A percentile compares a stretch with the other conserved stretches of the same genome.
Evolutionary conservation across 768 basidiomycete genomes (phyloP).

Genomic region (Gyrodon lividus): DNA sequence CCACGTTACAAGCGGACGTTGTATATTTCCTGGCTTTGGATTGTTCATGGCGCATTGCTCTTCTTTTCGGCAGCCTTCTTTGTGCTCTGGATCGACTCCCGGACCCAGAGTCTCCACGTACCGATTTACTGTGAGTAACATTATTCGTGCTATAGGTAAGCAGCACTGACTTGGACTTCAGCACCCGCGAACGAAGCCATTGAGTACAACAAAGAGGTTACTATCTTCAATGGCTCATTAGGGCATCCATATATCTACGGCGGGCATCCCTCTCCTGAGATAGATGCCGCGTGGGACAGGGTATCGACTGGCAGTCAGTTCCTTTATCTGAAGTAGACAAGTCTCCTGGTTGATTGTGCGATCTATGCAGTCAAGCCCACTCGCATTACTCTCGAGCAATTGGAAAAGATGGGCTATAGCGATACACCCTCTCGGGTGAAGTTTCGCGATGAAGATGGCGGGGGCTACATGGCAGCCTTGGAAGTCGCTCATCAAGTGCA

Average conservation of each 20-base stretch:
- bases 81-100: conserved; percentile 3
- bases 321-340: neutral
- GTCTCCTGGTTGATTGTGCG: no score
- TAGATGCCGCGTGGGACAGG: conserved; percentile 6
- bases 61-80: conserved; percentile 1
- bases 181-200: conserved; percentile 10
- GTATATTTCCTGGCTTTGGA: no score
- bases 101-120: neutral
- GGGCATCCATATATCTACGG: neutral
- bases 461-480: conserved; percentile 11
- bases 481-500: conserved; percentile 11
- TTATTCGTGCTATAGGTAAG: neutral
- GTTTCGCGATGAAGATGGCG: conserved; percentile 11
- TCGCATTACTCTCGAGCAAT: conserved; percentile 8
- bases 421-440: conserved; percentile 1
- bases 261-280: conserved; percentile 1
- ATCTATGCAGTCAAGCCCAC: conserved; percentile 8
- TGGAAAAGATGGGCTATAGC: conserved; percentile 5
- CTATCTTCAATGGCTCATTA: neutral
- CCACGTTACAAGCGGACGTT: no score
- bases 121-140: conserved; percentile 5
- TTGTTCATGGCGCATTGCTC: neutral
- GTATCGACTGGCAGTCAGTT: neutral
- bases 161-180: neutral
- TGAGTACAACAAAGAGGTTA: neutral